Base-by-base conservation (phyloP, 2,329 filamentous ascomycete species). In the Aspergillus puulaauensis region DNA sequence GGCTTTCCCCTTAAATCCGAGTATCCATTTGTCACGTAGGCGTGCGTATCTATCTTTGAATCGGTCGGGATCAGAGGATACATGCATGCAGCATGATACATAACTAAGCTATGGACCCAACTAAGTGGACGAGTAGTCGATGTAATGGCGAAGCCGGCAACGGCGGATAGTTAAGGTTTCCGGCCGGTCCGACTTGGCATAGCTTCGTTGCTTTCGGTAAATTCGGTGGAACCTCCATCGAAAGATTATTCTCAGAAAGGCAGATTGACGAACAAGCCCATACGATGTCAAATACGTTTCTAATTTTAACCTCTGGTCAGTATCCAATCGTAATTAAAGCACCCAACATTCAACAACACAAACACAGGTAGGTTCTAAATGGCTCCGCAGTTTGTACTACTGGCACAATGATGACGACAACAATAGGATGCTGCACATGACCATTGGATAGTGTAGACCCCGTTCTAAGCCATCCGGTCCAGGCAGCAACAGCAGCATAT, bases 391-490 rank as follows among this genome's bases (percentile, higher is more conserved):
- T 19, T n/a, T 48, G 19, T 46, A 44, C 19, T 27, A 37, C 41
- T 46, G 47, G 55, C 49, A 39, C 49, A 40, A 27, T 51, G 56
- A 52, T 58, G 56, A 58, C 56, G 56, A 54, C 56, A 58, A 43
- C 56, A 54, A 43, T 35, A 54, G 33, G 35, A 44, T 45, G 44
- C 45, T 15, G 24, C 39, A 51, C 41, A 45, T 9, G 49, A 41
- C 23, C 45, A 49, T 49, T 53, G 44, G 50, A 37, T 54, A 31
- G 27, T 37, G 19, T 17, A 17, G 27, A 12, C 33, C 23, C 44
- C 27, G 35, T 56, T 23, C 45, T 6, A 31, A 23, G n/a, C 31
- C 27, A 37, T 45, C 37, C 50, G 21, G 21, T 23, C 43, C 23
- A 23, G 45, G 24, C 52, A 55, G 23, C 39, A 54, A 49, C n/a